These are phyloP conservation scores for Ceratobasidium sp. DNA, from an alignment of 1,284 basidiomycete genomes.

Conservation along the genomic window DNA sequence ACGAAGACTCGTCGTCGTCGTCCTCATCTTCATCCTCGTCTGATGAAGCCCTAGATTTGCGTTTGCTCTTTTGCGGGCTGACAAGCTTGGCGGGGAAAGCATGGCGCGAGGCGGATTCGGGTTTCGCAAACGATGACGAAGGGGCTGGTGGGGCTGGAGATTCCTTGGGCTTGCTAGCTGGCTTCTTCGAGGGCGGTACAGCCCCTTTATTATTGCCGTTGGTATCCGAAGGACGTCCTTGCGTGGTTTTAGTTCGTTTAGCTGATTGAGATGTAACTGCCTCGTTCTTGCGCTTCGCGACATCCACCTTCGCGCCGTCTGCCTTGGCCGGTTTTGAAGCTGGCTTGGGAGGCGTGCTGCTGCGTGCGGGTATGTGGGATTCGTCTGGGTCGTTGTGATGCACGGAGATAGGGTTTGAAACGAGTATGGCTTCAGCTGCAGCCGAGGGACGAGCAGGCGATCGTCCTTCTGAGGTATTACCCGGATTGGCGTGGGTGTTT, in stretches of 20 bases:
- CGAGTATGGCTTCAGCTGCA: neutral
- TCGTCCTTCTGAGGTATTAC: neutral
- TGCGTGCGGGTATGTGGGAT: neutral
- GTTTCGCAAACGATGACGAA: constrained; percentile 16
- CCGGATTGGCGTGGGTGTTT: neutral
- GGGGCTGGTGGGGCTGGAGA: neutral
- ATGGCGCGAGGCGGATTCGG: neutral
- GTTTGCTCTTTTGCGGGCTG: constrained; percentile 25
- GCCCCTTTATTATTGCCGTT: constrained; percentile 1
- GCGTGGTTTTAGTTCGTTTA: constrained; percentile 10
- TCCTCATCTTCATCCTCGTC: constrained; percentile 32
- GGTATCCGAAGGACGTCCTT: constrained; percentile 11
- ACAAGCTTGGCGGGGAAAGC: constrained; percentile 2
- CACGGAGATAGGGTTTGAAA: neutral
- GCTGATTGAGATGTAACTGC: constrained; percentile 17
- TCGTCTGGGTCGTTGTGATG: neutral
- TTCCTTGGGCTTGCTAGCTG: neutral
- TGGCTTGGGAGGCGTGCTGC: constrained; percentile 1
- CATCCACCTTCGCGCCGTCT: constrained; percentile 50
- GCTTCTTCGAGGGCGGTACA: neutral
- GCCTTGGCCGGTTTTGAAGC: constrained; percentile 49
- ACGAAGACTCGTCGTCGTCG: neutral
- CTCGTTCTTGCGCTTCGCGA: constrained; percentile 55
- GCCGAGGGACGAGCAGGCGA: neutral
- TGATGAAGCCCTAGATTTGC: constrained; percentile 20